Percentiles rank a stretch among this genome's conserved stretches.
Evolutionary conservation across 306 rosid species (phyloP).

Genomic region (Calophaca sinica): DNA sequence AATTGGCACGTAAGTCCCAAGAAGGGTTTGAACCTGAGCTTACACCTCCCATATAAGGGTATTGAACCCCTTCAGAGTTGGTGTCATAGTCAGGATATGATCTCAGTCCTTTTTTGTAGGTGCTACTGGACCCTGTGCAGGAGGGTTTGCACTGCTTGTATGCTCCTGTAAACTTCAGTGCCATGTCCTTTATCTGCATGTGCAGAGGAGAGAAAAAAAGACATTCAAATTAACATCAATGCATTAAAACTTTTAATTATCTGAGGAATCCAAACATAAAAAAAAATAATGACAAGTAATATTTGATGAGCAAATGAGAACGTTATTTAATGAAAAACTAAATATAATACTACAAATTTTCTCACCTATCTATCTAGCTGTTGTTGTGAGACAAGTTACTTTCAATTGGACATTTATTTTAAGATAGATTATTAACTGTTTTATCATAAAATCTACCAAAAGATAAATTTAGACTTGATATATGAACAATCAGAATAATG

Average conservation of each 20-base stretch:
- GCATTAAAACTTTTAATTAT: no score
- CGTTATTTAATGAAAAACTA: no score
- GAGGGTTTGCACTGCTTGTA: slow-evolving; percentile 71
- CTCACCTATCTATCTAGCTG: no score
- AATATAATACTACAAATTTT: no score
- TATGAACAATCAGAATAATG: no score
- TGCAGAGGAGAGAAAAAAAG: neutral
- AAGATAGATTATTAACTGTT: no score
- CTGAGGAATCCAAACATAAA: slow-evolving; percentile 3
- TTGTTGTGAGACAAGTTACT: no score
- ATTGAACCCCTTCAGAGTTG: slow-evolving; percentile 82
- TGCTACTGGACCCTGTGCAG: slow-evolving; percentile 68
- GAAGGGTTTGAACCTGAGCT: slow-evolving; percentile 87
- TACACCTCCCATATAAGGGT: slow-evolving; percentile 81
- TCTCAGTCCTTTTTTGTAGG: slow-evolving; percentile 69
- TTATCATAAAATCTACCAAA: no score
- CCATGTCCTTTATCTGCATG: slow-evolving; percentile 89
- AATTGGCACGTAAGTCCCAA: slow-evolving; percentile 70
- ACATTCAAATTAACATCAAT: no score
- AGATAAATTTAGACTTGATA: no score
- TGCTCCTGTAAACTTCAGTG: slow-evolving; percentile 81
- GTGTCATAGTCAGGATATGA: slow-evolving; percentile 76
- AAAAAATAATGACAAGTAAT: neutral
- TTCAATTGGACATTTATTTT: no score
- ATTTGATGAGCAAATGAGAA: slow-evolving; percentile 5